phyloP scores from a whole-genome alignment of 805 yeast genomes.

The Priceomyces castillae region DNA sequence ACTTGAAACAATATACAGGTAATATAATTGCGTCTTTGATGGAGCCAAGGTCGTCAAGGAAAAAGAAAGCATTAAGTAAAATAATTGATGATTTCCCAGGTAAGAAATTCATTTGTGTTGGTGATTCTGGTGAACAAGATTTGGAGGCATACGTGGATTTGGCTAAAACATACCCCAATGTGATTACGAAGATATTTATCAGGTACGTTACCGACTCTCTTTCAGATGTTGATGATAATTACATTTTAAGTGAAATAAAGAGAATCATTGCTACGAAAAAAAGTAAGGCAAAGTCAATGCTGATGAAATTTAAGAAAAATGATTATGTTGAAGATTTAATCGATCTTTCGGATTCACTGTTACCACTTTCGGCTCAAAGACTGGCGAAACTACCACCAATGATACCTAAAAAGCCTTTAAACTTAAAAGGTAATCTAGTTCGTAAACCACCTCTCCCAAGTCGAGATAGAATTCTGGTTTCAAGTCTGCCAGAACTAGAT shows the following conservation, averaged over 20 bases:
- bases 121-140: constrained; percentile 96
- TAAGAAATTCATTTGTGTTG: constrained; percentile 78
- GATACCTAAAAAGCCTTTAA: constrained; percentile 48
- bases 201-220: constrained; percentile 71
- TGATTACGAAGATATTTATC: constrained; percentile 72
- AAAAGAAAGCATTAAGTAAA: constrained; percentile 59
- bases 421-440: constrained; percentile 31
- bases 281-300: constrained; percentile 9
- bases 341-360: constrained; percentile 37
- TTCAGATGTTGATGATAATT: constrained; percentile 49
- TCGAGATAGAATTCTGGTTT: constrained; percentile 9
- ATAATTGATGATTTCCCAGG: constrained; percentile 71
- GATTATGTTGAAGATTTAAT: constrained; percentile 27
- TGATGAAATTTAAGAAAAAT: constrained; percentile 11
- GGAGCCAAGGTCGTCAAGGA: constrained; percentile 84
- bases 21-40: constrained; percentile 75
- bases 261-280: constrained; percentile 17
- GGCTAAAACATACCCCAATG: constrained; percentile 59
- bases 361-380: constrained; percentile 15
- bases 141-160: constrained; percentile 83
- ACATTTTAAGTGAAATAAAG: constrained; percentile 29
- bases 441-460: constrained; percentile 36
- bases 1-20: constrained; percentile 85
- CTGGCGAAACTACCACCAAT: constrained; percentile 36
- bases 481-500: constrained; percentile 2